Evolutionary conservation across 2,329 filamentous ascomycete genomes (phyloP).

Genomic region (Sporothrix dimorphospora): DNA sequence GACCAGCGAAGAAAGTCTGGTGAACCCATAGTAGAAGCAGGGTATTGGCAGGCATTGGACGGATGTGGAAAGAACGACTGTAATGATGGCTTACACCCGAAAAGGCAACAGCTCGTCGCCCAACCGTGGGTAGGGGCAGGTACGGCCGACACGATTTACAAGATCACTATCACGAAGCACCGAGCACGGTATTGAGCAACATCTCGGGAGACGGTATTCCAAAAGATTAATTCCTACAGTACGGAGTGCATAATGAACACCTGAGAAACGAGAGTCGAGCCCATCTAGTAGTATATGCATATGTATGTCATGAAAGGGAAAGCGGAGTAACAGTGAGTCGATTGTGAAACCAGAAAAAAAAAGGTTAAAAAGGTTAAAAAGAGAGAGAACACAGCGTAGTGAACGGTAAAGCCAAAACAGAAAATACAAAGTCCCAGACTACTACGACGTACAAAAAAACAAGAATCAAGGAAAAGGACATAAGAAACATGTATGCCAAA

Average conservation of each 20-base stretch:
- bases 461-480: constrained; percentile 20
- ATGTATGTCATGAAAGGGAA: constrained; percentile 8
- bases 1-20: background rate
- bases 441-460: constrained; percentile 7
- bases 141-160: background rate
- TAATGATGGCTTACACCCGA: background rate
- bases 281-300: constrained; percentile 24
- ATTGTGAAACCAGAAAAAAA: constrained; percentile 24
- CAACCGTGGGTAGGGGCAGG: background rate
- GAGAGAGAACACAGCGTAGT: background rate
- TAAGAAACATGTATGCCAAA: constrained; percentile 28
- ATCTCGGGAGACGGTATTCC: background rate
- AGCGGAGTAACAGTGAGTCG: background rate
- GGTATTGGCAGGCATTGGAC: background rate
- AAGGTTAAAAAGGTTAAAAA: background rate
- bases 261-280: background rate
- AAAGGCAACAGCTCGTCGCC: background rate
- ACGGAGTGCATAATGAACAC: constrained; percentile 25
- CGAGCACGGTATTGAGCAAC: background rate
- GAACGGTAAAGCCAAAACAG: background rate
- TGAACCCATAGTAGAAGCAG: background rate
- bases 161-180: background rate
- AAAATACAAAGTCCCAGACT: constrained; percentile 22
- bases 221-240: constrained; percentile 20
- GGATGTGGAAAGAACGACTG: constrained; percentile 7